Base-by-base conservation (phyloP, 441 rosid species). In the Mallotus japonicus region DNA sequence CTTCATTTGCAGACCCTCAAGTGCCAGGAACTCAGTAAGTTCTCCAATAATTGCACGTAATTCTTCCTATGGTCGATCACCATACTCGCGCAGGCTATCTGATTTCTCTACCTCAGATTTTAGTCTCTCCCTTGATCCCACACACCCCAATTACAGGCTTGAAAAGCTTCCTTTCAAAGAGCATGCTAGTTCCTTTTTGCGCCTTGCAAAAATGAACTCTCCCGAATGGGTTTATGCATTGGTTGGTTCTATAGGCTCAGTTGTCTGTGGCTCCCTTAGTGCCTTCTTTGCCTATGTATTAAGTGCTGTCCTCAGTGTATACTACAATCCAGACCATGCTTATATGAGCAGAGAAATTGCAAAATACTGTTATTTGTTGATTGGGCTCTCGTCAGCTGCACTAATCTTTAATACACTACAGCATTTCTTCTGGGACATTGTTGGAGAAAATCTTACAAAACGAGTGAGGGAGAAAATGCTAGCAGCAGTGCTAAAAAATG, bases 81-180 rank as follows among this genome's bases (percentile, higher is more conserved):
- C 99, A 8, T 96, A 92, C 62, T 96, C 99, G 1, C 88, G 99
- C 54, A 83, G 99, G 75, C 89, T 96, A 14, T 96, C 99, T 0
- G 99, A 96, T 80, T 96, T 96, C 83, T 96, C 99, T 46, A 96
- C 99, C 22, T 89, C 98, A 20, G 99, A 96, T 82, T 96, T 96
- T 69, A 89, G 90, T 75, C 93, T 96, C 73, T 96, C 99, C 56
- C 82, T 93, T 32, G 99, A 96, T 70, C 92, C 85, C 57, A 67
- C 87, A 3, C 83, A 88, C 81, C 88, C 98, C 2, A 93, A 73
- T 80, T 92, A 96, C 76, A 81, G 97, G 20, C 85, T 83, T 28
- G 99, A 96, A 75, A 96, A 93, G 79, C 92, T 96, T 15, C 85
- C 96, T 40, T 90, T 90, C 78, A 90, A 96, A 85, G 98, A 90